Percentiles rank a stretch among this genome's conserved stretches.
phyloP scores from a whole-genome alignment of 2,329 filamentous ascomycete species.

The Gaeumannomyces tritici region DNA sequence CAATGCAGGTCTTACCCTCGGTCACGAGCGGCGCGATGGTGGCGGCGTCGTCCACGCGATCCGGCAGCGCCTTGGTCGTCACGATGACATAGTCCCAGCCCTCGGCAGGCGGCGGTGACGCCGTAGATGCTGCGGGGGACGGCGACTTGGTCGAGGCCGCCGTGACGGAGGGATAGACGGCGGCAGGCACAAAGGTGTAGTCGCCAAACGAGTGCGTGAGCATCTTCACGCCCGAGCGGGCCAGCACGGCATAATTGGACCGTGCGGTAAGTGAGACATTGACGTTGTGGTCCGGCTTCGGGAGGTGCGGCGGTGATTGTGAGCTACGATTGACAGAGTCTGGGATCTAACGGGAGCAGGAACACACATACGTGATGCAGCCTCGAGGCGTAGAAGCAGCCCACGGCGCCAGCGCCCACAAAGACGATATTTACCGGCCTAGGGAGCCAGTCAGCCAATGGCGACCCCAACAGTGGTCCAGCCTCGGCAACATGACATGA shows the following conservation, averaged over 20 bases:
- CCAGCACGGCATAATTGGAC: slow-evolving; percentile 61
- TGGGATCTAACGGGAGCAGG: not conserved
- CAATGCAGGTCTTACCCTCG: slow-evolving; percentile 40
- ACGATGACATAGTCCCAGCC: slow-evolving; percentile 54
- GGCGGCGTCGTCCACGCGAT: slow-evolving; percentile 49
- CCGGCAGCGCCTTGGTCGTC: slow-evolving; percentile 61
- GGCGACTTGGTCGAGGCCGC: slow-evolving; percentile 31
- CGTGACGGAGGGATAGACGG: slow-evolving; percentile 51
- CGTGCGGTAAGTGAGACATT: slow-evolving; percentile 62
- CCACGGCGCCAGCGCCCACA: slow-evolving; percentile 62
- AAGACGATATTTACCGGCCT: slow-evolving; percentile 52
- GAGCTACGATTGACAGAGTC: not conserved
- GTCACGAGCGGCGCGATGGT: slow-evolving; percentile 52
- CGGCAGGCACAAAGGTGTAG: slow-evolving; percentile 52
- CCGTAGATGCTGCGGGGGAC: slow-evolving; percentile 10
- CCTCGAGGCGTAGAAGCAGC: slow-evolving; percentile 63
- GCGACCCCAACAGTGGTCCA: too few relatives aligned
- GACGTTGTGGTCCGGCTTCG: slow-evolving; percentile 37
- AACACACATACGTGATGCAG: slow-evolving; percentile 44
- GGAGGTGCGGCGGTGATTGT: slow-evolving; percentile 3
- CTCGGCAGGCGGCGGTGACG: slow-evolving; percentile 4
- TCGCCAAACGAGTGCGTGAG: slow-evolving; percentile 58
- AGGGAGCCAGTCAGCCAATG: not conserved
- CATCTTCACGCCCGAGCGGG: slow-evolving; percentile 50
- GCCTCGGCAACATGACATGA: too few relatives aligned